Evolutionary conservation across 495 filamentous ascomycete species (phyloP).

Genomic region (Cryomyces minteri): DNA sequence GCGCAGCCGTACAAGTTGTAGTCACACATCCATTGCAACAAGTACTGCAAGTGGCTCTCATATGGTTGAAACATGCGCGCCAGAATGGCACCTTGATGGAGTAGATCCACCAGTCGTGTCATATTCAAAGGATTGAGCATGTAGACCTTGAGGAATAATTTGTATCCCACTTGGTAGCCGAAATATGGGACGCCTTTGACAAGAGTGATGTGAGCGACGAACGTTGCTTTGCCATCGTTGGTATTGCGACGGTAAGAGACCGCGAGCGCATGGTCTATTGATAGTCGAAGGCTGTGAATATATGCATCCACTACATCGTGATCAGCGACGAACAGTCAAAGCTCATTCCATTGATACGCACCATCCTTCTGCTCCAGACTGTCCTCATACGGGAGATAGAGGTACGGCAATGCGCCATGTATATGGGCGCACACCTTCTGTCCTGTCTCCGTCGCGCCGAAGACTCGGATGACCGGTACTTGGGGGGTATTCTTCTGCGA

Average conservation of each 20-base stretch:
- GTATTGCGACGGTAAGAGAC: conserved; percentile 62
- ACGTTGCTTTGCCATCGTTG: conserved; percentile 44
- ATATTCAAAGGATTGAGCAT: conserved; percentile 70
- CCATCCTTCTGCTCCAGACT: conserved; percentile 45
- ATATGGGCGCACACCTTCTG: conserved; percentile 95
- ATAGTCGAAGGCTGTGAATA: conserved; percentile 51
- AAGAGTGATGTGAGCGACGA: conserved; percentile 75
- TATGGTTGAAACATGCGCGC: conserved; percentile 71
- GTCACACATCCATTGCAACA: conserved; percentile 94
- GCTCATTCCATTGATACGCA: conserved; percentile 15
- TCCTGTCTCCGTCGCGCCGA: conserved; percentile 85
- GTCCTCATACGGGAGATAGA: conserved; percentile 76
- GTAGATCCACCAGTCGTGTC: conserved; percentile 63
- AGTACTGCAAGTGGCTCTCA: conserved; percentile 79
- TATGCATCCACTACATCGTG: conserved; percentile 41
- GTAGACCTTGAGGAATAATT: conserved; percentile 85
- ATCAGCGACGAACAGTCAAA: conserved; percentile 1
- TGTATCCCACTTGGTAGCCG: conserved; percentile 83
- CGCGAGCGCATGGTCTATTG: conserved; percentile 72
- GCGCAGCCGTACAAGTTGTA: conserved; percentile 91
- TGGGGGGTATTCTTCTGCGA: conserved; percentile 40
- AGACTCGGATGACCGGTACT: conserved; percentile 78
- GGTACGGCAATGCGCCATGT: conserved; percentile 87
- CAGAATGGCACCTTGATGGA: conserved; percentile 75
- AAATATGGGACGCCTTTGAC: conserved; percentile 94